phyloP scores from a whole-genome alignment of 2,329 filamentous ascomycete species.

The Dothideomycetes sp. region DNA sequence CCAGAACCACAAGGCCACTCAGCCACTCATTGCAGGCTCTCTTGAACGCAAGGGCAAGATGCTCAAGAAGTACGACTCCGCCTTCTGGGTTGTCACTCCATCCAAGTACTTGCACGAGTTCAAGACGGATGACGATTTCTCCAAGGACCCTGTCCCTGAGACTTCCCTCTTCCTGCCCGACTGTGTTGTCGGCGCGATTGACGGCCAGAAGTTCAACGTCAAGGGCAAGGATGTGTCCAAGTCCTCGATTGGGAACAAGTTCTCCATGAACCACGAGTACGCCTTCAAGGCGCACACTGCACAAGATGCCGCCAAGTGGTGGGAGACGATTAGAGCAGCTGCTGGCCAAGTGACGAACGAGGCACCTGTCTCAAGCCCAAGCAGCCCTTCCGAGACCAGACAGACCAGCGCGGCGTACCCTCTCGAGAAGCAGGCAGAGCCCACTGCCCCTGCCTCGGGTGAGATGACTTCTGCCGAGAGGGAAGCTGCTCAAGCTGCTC shows the following conservation, averaged over 20 bases:
- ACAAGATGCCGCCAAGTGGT: slow-evolving; percentile 77
- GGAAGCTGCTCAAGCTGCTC: neutral
- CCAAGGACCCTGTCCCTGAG: slow-evolving; percentile 68
- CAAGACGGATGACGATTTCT: slow-evolving; percentile 73
- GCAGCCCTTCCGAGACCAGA: slow-evolving; percentile 19
- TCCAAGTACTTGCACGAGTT: slow-evolving; percentile 90
- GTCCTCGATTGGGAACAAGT: slow-evolving; percentile 64
- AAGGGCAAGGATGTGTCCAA: slow-evolving; percentile 89
- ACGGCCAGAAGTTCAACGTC: slow-evolving; percentile 78
- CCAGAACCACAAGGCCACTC: slow-evolving; percentile 69
- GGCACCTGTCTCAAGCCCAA: slow-evolving; percentile 23
- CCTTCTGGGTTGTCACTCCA: slow-evolving; percentile 84
- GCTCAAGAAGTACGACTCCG: slow-evolving; percentile 66
- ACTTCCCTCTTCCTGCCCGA: slow-evolving; percentile 87
- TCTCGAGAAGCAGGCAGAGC: neutral
- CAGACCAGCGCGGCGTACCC: slow-evolving; percentile 1
- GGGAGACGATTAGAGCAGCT: slow-evolving; percentile 54
- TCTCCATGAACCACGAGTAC: slow-evolving; percentile 69
- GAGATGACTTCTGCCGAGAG: slow-evolving; percentile 1
- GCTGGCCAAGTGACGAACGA: slow-evolving; percentile 41
- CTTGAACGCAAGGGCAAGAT: slow-evolving; percentile 87
- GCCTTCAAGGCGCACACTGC: slow-evolving; percentile 79
- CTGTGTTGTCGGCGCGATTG: slow-evolving; percentile 61
- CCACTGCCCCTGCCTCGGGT: neutral
- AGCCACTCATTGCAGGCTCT: slow-evolving; percentile 74